Evolutionary conservation across 2,329 filamentous ascomycete species (phyloP).

Genomic region (Biscogniauxia marginata): DNA sequence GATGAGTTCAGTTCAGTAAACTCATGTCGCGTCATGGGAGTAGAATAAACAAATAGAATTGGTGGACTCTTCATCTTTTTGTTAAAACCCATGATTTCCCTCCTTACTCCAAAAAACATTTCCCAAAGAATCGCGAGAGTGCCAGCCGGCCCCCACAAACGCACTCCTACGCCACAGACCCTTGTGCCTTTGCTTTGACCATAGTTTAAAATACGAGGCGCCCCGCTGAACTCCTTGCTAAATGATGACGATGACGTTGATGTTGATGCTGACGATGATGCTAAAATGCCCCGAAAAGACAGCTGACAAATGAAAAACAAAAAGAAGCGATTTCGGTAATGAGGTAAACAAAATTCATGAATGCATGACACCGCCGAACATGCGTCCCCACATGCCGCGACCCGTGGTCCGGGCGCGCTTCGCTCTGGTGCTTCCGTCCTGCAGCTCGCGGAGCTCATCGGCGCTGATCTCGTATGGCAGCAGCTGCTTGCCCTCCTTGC

Average conservation of each 20-base stretch:
- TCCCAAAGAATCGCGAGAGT: not conserved
- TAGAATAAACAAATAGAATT: not conserved
- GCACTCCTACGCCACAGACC: not conserved
- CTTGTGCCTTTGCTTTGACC: not conserved
- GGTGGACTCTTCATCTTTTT: not conserved
- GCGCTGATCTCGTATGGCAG: conserved; percentile 56
- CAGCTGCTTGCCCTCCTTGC: conserved; percentile 31
- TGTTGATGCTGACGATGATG: not conserved
- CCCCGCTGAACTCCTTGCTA: not conserved
- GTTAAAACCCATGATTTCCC: not conserved
- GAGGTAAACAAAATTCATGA: conserved; percentile 5
- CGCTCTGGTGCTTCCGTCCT: conserved; percentile 44
- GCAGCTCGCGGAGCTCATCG: conserved; percentile 51
- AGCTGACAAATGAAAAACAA: not conserved
- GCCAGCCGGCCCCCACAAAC: no score
- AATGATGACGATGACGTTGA: not conserved
- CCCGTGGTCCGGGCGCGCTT: conserved; percentile 46
- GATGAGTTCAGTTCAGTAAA: no score
- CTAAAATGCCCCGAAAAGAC: not conserved
- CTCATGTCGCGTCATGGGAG: no score
- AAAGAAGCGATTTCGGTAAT: not conserved
- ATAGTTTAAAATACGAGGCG: not conserved
- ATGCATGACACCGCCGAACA: conserved; percentile 46
- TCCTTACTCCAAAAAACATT: not conserved
- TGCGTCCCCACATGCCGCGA: conserved; percentile 53